These are phyloP conservation scores for Pseudotsuga menziesii DNA, from an alignment of 75 land plant species.

Conservation along the genomic window DNA sequence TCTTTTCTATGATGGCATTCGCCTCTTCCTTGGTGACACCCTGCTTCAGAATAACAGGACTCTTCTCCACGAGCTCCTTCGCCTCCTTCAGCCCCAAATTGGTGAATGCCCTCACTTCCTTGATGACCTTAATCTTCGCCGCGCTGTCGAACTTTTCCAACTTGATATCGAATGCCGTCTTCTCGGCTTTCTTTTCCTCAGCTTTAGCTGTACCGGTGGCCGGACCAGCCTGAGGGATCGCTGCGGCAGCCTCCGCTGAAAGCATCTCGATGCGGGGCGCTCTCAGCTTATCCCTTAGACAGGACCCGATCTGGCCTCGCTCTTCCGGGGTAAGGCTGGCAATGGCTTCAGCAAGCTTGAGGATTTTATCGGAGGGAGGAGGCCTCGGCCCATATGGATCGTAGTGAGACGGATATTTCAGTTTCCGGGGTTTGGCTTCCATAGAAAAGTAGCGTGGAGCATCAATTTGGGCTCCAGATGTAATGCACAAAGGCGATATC, in stretches of 20 bases:
- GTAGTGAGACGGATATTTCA: conserved; percentile 37
- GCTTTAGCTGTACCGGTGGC: conserved; percentile 14
- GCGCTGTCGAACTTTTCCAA: conserved; percentile 57
- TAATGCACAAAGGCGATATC: too few relatives aligned
- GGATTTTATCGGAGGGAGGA: conserved; percentile 60
- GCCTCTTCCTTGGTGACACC: conserved; percentile 77
- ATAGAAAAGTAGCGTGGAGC: too few relatives aligned
- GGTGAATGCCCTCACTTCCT: conserved; percentile 53
- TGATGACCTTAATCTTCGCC: conserved; percentile 54
- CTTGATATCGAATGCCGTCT: conserved; percentile 49
- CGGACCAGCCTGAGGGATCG: conserved; percentile 17
- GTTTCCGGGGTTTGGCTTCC: not conserved
- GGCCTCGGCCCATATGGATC: conserved; percentile 65
- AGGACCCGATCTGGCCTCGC: conserved; percentile 40
- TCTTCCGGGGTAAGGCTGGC: conserved; percentile 48
- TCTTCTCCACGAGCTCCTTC: conserved; percentile 56
- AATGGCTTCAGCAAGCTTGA: conserved; percentile 52
- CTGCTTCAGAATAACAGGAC: conserved; percentile 56
- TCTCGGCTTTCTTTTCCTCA: conserved; percentile 40
- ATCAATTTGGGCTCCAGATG: too few relatives aligned
- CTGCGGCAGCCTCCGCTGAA: conserved; percentile 24
- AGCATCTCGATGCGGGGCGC: conserved; percentile 40
- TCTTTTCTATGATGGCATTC: conserved; percentile 56
- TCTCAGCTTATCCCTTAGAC: conserved; percentile 28
- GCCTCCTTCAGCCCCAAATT: conserved; percentile 55